phyloP scores from a whole-genome alignment of 1,284 basidiomycete genomes.

The Irpex rosettiformis region DNA sequence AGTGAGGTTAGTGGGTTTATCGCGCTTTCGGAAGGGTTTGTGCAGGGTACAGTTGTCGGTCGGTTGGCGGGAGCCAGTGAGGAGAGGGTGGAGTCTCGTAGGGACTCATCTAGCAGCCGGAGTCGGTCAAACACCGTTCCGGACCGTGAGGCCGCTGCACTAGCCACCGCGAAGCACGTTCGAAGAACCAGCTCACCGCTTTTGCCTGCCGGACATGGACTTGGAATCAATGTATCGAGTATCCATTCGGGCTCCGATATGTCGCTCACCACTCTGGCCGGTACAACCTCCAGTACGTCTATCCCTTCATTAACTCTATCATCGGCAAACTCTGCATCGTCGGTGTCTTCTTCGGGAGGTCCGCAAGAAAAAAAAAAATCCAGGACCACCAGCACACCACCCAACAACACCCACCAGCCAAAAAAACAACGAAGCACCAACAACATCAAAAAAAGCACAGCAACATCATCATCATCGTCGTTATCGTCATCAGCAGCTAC shows the following conservation, averaged over 20 bases:
- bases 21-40: constrained; percentile 12
- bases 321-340: constrained; percentile 15
- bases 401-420: constrained; percentile 14
- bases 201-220: constrained; percentile 13
- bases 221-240: constrained; percentile 1
- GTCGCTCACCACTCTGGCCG: constrained; percentile 18
- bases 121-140: constrained; percentile 26
- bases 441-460: constrained; percentile 34
- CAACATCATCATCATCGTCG: constrained; percentile 25
- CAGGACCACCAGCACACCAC: constrained; percentile 5
- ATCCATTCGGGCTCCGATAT: constrained; percentile 16
- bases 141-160: constrained; percentile 9
- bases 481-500: constrained; percentile 14
- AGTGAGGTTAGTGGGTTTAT: constrained; percentile 27
- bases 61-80: not conserved
- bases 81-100: not conserved
- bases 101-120: constrained; percentile 7
- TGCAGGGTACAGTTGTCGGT: not conserved
- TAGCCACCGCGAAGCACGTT: constrained; percentile 16
- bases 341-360: constrained; percentile 21
- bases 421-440: constrained; percentile 34
- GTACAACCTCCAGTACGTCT: constrained; percentile 15
- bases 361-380: constrained; percentile 25
- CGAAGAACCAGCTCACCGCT: constrained; percentile 28
- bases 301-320: constrained; percentile 23